These are phyloP conservation scores for Pseudogymnoascus sp. DNA, from an alignment of 2,329 filamentous ascomycete species.

Conservation along the genomic window DNA sequence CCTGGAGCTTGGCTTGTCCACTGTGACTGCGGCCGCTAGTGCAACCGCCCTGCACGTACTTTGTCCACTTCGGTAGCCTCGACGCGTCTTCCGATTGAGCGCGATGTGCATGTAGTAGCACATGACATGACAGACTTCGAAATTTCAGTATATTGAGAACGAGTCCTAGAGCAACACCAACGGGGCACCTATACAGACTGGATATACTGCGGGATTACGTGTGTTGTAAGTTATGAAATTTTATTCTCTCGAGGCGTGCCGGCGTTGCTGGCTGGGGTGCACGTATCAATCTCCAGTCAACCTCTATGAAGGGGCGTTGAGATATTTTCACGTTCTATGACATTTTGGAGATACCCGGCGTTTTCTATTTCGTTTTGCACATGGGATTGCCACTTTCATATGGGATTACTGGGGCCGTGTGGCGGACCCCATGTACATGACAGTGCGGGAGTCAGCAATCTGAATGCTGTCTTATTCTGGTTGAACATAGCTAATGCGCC, in stretches of 20 bases:
- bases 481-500: not conserved
- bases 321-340: not conserved
- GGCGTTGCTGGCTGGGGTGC: not conserved
- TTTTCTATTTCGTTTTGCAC: not conserved
- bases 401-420: not conserved
- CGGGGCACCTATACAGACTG: not conserved
- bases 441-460: not conserved
- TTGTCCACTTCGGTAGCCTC: not conserved
- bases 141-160: not conserved
- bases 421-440: not conserved
- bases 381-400: not conserved
- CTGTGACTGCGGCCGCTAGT: slow-evolving; percentile 6
- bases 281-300: not conserved
- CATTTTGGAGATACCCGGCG: not conserved
- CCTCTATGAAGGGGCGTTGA: not conserved
- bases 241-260: not conserved
- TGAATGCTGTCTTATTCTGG: not conserved
- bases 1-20: slow-evolving; percentile 3
- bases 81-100: slow-evolving; percentile 1
- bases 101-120: not conserved
- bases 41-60: slow-evolving; percentile 1
- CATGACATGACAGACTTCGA: slow-evolving; percentile 4
- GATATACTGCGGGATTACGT: not conserved
- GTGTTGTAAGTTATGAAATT: not conserved
- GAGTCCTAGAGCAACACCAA: not conserved